Conservation (phyloP, 2,329 filamentous ascomycete genomes). For the Didymella lethalis region DNA sequence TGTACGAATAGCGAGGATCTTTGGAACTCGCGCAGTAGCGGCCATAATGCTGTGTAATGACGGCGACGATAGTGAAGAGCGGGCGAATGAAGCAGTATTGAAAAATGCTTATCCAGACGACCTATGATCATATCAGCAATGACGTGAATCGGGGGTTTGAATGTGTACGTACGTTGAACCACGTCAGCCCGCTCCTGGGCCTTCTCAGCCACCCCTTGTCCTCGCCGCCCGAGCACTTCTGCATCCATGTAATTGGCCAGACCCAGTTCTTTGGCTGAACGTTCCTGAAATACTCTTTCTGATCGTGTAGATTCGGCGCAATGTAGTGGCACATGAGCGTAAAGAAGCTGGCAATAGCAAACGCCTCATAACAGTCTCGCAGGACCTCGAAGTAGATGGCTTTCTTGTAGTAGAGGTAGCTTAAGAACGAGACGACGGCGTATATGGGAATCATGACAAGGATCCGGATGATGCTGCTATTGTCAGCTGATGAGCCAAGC, state of each 20-base stretch:
- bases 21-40: constrained; percentile 82
- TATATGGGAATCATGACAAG: constrained; percentile 89
- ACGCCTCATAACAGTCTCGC: constrained; percentile 87
- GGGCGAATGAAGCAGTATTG: constrained; percentile 87
- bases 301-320: constrained; percentile 76
- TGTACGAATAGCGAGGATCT: constrained; percentile 79
- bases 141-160: not conserved
- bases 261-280: constrained; percentile 77
- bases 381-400: constrained; percentile 83
- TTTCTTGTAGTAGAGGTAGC: constrained; percentile 76
- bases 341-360: constrained; percentile 88
- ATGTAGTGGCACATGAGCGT: constrained; percentile 82
- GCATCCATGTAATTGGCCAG: constrained; percentile 74
- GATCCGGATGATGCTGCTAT: constrained; percentile 78
- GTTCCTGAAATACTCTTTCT: constrained; percentile 81
- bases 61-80: constrained; percentile 78
- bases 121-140: constrained; percentile 51
- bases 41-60: constrained; percentile 72
- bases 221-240: constrained; percentile 73
- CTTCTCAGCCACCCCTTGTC: constrained; percentile 71
- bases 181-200: constrained; percentile 82
- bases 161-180: constrained; percentile 73
- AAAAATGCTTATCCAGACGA: constrained; percentile 82
- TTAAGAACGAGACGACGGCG: constrained; percentile 75
- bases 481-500: constrained; percentile 23